These are phyloP conservation scores for Pilasporangium apinafurcum DNA, from an alignment of 352 stramenopile species.

Conservation along the genomic window DNA sequence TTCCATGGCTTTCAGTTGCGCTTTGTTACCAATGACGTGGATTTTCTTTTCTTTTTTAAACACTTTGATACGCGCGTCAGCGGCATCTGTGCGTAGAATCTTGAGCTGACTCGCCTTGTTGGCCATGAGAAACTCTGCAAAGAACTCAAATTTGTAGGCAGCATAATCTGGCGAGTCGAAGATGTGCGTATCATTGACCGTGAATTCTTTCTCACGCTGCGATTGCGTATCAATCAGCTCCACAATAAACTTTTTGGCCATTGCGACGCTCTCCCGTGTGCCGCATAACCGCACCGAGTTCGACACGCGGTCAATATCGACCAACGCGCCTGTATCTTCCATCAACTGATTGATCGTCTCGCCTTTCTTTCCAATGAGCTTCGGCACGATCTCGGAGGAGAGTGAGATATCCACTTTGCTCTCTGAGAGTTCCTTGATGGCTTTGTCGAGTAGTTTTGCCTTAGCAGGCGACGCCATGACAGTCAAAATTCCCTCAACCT, in stretches of 20 bases:
- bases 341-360: constrained; percentile 83
- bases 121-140: constrained; percentile 73
- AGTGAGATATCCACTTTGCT: constrained; percentile 53
- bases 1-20: constrained; percentile 52
- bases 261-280: constrained; percentile 43
- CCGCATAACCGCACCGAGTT: constrained; percentile 64
- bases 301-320: constrained; percentile 77
- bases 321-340: constrained; percentile 62
- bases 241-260: constrained; percentile 49
- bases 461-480: constrained; percentile 44
- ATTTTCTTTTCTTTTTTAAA: constrained; percentile 58
- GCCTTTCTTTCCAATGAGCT: constrained; percentile 82
- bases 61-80: constrained; percentile 62
- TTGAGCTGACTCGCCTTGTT: constrained; percentile 71
- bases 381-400: constrained; percentile 68
- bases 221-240: constrained; percentile 60
- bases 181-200: constrained; percentile 25
- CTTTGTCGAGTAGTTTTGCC: constrained; percentile 38
- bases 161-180: constrained; percentile 36
- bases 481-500: constrained; percentile 56
- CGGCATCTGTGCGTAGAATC: constrained; percentile 44
- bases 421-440: constrained; percentile 45
- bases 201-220: constrained; percentile 49
- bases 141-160: constrained; percentile 63
- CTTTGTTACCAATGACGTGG: constrained; percentile 62